Evolutionary conservation across 768 basidiomycete species (phyloP), one percentile per base, ranked within the genome.

Genomic region (Trametes meyenii): DNA sequence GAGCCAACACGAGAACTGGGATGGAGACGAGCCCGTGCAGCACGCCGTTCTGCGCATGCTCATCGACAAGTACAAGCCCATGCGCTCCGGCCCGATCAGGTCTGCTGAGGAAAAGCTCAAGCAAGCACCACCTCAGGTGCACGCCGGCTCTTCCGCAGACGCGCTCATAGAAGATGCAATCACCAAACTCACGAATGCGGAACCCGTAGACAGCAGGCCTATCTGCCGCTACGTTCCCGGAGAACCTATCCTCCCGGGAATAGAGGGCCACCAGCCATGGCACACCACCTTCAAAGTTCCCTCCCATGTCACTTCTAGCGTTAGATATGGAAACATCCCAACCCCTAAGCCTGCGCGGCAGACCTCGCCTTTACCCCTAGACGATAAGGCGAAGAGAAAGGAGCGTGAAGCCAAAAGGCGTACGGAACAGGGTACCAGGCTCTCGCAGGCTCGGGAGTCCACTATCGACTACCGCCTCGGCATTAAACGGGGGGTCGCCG

Each of bases 1-100:
- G 64, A 76, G 74, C 50, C 78, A 83, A 66, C 76, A 87, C 36
- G 77, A 82, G 58, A 87, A 92, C 69, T 93, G 90, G 92, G 83
- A 82, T 1, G 90, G 90, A 0, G 89, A 94, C 12, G 92, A 94
- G 72, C 77, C 80, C 7, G 78, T 84, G 1, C 76, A 85, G 55
- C 86, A 90, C 74, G 82, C 86, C 0, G 86, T 94, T 0, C 77
- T 92, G 17, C 83, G 92, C 21, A 94, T 96, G 90, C 80, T 94
- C 5, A 81, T 93, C 36, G 92, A 94, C 77, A 89, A 91, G 70
- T 87, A 94, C 77, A 93, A 90, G 73, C 91, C 92, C 1, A 73
- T 93, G 36, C 81, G 90, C n/a, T 81, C 77, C 10, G 86, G 84
- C 10, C 71, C 75, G 12, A 80, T 89, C 44, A 73, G 77, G 62